These are phyloP conservation scores for Podaxis rugospora DNA, from an alignment of 768 basidiomycete genomes.

Conservation along the genomic window DNA sequence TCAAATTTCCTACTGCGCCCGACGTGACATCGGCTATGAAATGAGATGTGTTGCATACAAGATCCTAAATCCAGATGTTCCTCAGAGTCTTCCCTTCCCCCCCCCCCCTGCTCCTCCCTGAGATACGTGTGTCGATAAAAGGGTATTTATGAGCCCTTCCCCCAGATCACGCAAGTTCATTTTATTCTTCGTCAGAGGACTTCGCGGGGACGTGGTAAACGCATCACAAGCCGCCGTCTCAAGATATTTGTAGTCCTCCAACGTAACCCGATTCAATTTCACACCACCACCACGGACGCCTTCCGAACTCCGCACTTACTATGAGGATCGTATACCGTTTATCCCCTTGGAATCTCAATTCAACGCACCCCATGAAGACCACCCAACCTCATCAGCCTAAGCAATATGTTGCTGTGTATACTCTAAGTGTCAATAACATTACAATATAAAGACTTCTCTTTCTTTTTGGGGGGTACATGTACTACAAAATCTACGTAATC, in stretches of 20 bases:
- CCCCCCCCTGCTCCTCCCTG: too few species aligned
- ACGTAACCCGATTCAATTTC: not conserved
- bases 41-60: not conserved
- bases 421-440: slow-evolving; percentile 7
- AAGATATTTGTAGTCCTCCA: not conserved
- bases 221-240: not conserved
- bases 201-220: not conserved
- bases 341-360: too few species aligned
- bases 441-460: slow-evolving; percentile 3
- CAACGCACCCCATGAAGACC: not conserved
- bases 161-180: not conserved
- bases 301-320: too few species aligned
- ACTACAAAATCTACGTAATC: not conserved
- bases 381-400: not conserved
- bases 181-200: not conserved
- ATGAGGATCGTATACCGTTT: too few species aligned
- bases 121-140: too few species aligned
- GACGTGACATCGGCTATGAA: not conserved
- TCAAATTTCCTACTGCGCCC: not conserved
- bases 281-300: too few species aligned
- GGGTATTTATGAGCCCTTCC: not conserved
- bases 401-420: not conserved
- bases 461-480: not conserved
- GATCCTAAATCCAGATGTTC: not conserved
- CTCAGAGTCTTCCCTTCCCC: not conserved